These are phyloP conservation scores for rapeseed (Brassica napus) DNA, from an alignment of 345 rosid species.

Conservation along the genomic window Da-Ae NC_063446.1:10938001-10938500, in stretches of 20 bases:
- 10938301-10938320: neutral
- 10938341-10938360: neutral
- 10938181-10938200: slow-evolving; percentile 63
- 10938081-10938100: slow-evolving; percentile 7
- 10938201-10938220: slow-evolving; percentile 87
- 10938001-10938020: neutral
- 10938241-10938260: neutral
- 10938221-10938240: neutral
- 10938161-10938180: slow-evolving; percentile 67
- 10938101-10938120: slow-evolving; percentile 64
- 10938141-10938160: slow-evolving; percentile 53
- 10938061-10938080: neutral
- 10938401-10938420: too few species aligned
- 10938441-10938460: too few species aligned
- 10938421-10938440: too few species aligned
- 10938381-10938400: neutral
- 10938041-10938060: neutral
- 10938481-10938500: neutral
- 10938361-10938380: neutral
- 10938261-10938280: slow-evolving; percentile 1
- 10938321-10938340: neutral
- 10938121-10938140: slow-evolving; percentile 69
- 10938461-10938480: too few species aligned
- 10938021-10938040: neutral
- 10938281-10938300: slow-evolving; percentile 3